These are phyloP conservation scores for Boehmeria nivea DNA, from an alignment of 306 rosid genomes.

Conservation along the genomic window DNA sequence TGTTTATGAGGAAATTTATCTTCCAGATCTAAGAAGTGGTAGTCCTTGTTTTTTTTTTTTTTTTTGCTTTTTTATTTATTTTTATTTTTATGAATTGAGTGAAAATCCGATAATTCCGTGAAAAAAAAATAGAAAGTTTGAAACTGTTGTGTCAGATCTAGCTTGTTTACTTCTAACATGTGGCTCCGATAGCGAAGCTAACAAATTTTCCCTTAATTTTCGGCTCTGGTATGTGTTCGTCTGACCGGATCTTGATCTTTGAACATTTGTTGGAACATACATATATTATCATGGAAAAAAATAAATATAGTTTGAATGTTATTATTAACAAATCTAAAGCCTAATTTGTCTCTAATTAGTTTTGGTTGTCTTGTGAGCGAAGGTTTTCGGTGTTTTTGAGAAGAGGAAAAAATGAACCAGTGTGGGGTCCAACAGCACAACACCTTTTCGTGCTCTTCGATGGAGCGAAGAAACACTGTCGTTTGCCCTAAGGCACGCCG, in stretches of 20 bases:
- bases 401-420: constrained; percentile 55
- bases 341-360: constrained; percentile 8
- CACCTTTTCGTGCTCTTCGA: constrained; percentile 47
- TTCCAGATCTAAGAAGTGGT: constrained; percentile 6
- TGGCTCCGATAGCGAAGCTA: constrained; percentile 14
- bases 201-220: constrained; percentile 14
- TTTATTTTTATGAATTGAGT: not conserved
- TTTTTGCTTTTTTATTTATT: not conserved
- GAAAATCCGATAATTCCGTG: no score
- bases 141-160: no score
- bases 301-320: not conserved
- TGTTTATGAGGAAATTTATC: no score
- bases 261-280: constrained; percentile 18
- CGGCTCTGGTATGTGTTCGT: not conserved
- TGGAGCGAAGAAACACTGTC: constrained; percentile 35
- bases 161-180: not conserved
- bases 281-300: constrained; percentile 17
- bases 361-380: not conserved
- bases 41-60: not conserved
- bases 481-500: constrained; percentile 97
- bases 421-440: constrained; percentile 47
- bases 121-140: no score
- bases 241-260: constrained; percentile 54
- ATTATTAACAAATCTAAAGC: constrained; percentile 1
- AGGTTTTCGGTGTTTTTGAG: constrained; percentile 6